These are phyloP conservation scores for Saksenaea oblongispora DNA, from an alignment of 371 early-diverging fungal genomes.

Conservation along the genomic window DNA sequence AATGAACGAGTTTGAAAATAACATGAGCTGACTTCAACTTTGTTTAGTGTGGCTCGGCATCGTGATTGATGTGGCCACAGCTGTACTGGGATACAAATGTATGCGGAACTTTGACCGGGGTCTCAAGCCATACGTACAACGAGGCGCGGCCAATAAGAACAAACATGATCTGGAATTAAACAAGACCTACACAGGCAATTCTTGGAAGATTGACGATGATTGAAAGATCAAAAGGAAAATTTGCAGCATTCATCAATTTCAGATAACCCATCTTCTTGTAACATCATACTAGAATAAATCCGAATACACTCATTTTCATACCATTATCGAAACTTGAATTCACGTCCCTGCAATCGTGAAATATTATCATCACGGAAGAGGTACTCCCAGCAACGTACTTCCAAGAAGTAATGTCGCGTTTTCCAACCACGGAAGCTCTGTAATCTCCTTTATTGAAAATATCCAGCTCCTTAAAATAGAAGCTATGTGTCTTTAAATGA, in stretches of 20 bases:
- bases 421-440: too few relatives aligned
- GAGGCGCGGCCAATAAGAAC: conserved; percentile 24
- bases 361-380: too few relatives aligned
- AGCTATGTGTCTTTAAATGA: too few relatives aligned
- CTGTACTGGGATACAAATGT: conserved; percentile 26
- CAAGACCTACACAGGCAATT: conserved; percentile 25
- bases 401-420: too few relatives aligned
- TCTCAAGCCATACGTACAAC: conserved; percentile 36
- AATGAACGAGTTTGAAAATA: background rate
- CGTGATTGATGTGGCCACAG: conserved; percentile 27
- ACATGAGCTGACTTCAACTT: background rate
- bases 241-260: background rate
- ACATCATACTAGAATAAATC: background rate
- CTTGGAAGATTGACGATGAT: conserved; percentile 48
- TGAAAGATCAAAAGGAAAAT: conserved; percentile 3
- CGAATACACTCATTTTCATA: too few relatives aligned
- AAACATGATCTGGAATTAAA: conserved; percentile 39
- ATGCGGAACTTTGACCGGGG: conserved; percentile 41
- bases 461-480: too few relatives aligned
- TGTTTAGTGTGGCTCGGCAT: conserved; percentile 34
- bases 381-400: too few relatives aligned
- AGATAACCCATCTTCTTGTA: background rate
- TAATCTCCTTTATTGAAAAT: too few relatives aligned
- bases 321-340: too few relatives aligned
- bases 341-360: too few relatives aligned